Evolutionary conservation across 2,329 filamentous ascomycete genomes (phyloP).

Genomic region (Alternaria triticimaculans): DNA sequence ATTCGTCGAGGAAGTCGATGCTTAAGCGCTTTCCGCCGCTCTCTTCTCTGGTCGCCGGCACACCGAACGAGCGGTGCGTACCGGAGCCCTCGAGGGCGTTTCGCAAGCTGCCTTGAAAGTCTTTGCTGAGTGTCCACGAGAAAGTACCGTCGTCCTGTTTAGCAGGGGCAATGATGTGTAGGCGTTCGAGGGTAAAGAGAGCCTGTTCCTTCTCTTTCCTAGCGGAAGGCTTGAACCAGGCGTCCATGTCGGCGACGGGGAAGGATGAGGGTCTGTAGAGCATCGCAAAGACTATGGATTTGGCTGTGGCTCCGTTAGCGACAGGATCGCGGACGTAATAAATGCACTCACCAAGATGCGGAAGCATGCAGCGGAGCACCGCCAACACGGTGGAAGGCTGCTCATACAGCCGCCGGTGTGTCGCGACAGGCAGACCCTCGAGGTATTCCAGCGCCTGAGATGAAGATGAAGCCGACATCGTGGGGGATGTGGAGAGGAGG

Average conservation of each 20-base stretch:
- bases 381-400: constrained; percentile 95
- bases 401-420: constrained; percentile 90
- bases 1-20: constrained; percentile 77
- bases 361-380: constrained; percentile 96
- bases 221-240: constrained; percentile 78
- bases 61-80: constrained; percentile 85
- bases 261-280: constrained; percentile 88
- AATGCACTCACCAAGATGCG: constrained; percentile 72
- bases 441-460: constrained; percentile 83
- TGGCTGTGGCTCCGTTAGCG: constrained; percentile 64
- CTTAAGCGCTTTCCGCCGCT: constrained; percentile 69
- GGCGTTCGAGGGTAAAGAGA: constrained; percentile 76
- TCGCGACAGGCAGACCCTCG: constrained; percentile 86
- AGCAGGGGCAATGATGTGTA: constrained; percentile 79
- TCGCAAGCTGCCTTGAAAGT: constrained; percentile 83
- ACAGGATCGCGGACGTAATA: neutral
- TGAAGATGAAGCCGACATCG: constrained; percentile 61
- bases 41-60: constrained; percentile 72
- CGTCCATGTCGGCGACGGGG: constrained; percentile 78
- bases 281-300: constrained; percentile 94
- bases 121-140: constrained; percentile 77
- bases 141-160: constrained; percentile 65
- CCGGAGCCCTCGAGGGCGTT: constrained; percentile 88
- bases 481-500: constrained; percentile 44
- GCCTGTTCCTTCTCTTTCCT: constrained; percentile 82